Base-by-base conservation (phyloP, 1,139 yeast species). In the Debaryomyces coudertii region DNA sequence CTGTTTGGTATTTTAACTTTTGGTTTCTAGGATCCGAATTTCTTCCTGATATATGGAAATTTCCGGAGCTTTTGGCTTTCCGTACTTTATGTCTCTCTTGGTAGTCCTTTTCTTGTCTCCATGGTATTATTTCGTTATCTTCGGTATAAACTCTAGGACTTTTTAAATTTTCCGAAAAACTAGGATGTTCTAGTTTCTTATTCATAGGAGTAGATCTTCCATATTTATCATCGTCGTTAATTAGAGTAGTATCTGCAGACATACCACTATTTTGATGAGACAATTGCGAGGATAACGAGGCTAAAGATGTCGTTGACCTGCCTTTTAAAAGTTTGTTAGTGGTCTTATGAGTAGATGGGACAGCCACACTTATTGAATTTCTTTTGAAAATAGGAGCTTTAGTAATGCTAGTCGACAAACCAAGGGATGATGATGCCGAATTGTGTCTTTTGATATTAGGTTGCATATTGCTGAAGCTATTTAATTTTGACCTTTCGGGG, bases 41-140 rank as follows among this genome's bases (percentile, higher is more conserved):
- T 14, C 41, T 42, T 33, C 29, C 36, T 35, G 15, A 52, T 35
- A 45, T 47, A 33, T 53, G 46, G 46, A 71, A 68, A 46, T 69
- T 69, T 0, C 68, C 67, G 1, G 76, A 67, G 46, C 76, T 70
- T 51, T 57, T 63, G 0, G 76, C 73, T 42, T 70, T 69, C 4
- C 73, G 60, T 5, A 70, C 57, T 2, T 28, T 36, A 7, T 42
- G 47, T 24, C 36, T 36, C 18, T 39, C 43, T 9, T 36, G 25
- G 2, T 11, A 18, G 7, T 25, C 48, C 14, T 23, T 45, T 12
- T 25, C 8, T 18, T 36, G 39, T 3, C 25, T 18, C 12, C 40
- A 16, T 9, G 33, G 31, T 6, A 24, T 18, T 22, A n/a, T 30
- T 25, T 20, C 31, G 23, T 16, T 16, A 9, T 42, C 42, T 28